Evolutionary conservation across 2,329 filamentous ascomycete genomes (phyloP), one percentile per base, ranked within the genome.

Genomic region (Corniculantispora saksenae): DNA sequence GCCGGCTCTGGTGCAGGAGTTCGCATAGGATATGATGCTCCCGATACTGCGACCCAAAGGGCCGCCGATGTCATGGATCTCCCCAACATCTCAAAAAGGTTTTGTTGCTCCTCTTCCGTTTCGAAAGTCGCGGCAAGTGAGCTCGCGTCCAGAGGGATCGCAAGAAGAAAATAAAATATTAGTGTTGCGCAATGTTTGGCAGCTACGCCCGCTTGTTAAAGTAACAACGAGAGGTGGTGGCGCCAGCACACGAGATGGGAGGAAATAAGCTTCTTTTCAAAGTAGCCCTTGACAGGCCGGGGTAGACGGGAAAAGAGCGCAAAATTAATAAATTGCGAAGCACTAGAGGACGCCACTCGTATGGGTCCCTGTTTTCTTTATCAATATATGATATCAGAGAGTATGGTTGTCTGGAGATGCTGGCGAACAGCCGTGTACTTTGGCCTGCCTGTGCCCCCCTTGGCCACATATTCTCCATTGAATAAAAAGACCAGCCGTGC

Each of bases 231-330:
- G 10, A 32, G 32, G 50, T 47, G 29, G 48, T 35, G 59, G 48
- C 47, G 21, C 35, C 17, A 29, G 35, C 9, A 43, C 38, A 23
- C 32, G 29, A 7, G 17, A 23, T 35, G 47, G 56, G 32, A 61
- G 48, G 60, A 38, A 62, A 62, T 62, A 62, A 62, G 60, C 60
- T 62, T 62, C 60, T 55, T 62, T 62, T 62, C 60, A 62, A 35
- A 55, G 60, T 62, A 35, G 50, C 48, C n/a, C 45, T 61, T 29
- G 29, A 40, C 8, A 23, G n/a, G 7, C 27, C 12, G 56, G 40
- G 19, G 23, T 43, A 4, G 12, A 15, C 17, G 13, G 12, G 7
- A 51, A 51, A 51, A 51, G 12, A 50, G 48, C 48, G 48, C 48
- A 51, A 27, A 27, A 47, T 9, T 9, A 38, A 60, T 23, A 47